Percentiles rank a stretch among this genome's conserved stretches.
These are phyloP conservation scores for Coemansia erecta DNA, from an alignment of 192 early-diverging fungal species.

Conservation along the genomic window DNA sequence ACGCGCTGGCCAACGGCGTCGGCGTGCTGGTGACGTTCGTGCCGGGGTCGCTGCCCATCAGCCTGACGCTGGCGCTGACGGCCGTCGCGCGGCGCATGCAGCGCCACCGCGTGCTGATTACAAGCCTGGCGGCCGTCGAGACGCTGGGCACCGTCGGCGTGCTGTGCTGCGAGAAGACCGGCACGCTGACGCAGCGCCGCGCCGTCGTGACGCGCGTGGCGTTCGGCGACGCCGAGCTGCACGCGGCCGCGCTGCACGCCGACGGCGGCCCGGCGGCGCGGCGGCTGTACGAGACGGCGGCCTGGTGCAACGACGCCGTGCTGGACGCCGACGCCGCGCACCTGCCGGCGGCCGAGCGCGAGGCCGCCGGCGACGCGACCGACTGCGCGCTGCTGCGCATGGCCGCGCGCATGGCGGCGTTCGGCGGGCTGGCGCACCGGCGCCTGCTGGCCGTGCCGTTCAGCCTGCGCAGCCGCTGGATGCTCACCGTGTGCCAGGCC, in stretches of 20 bases:
- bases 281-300: constrained; percentile 42
- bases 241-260: constrained; percentile 8
- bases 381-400: constrained; percentile 80
- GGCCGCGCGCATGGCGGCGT: constrained; percentile 34
- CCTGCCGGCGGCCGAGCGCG: constrained; percentile 59
- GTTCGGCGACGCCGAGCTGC: constrained; percentile 30
- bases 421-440: constrained; percentile 12
- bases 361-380: constrained; percentile 80
- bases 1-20: constrained; percentile 58
- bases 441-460: constrained; percentile 60
- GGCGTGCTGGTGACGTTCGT: constrained; percentile 72
- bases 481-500: constrained; percentile 50
- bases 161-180: constrained; percentile 87
- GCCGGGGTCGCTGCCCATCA: constrained; percentile 78
- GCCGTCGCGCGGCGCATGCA: constrained; percentile 77
- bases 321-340: constrained; percentile 56
- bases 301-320: constrained; percentile 68
- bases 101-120: constrained; percentile 67
- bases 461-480: constrained; percentile 75
- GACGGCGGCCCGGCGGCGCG: constrained; percentile 12
- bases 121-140: constrained; percentile 81
- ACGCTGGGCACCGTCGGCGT: constrained; percentile 79
- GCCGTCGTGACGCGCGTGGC: constrained; percentile 58
- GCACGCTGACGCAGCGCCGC: constrained; percentile 78
- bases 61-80: constrained; percentile 71